phyloP scores from a whole-genome alignment of 768 basidiomycete genomes.

The Chlorophyllum brunneum region DNA sequence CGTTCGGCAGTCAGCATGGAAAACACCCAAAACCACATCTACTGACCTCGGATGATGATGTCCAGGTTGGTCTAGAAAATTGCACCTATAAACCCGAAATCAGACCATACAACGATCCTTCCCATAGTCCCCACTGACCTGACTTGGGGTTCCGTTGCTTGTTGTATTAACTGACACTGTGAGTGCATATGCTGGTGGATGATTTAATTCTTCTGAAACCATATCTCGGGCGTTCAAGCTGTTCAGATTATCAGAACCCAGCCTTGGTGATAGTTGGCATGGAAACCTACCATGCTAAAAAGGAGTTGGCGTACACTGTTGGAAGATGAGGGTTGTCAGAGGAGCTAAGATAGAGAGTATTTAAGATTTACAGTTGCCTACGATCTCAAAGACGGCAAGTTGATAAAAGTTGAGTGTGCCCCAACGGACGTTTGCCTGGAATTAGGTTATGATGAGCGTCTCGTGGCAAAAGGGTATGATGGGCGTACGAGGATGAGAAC shows the following conservation, averaged over 20 bases:
- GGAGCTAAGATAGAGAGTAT: background rate
- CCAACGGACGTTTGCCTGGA: slow-evolving; percentile 3
- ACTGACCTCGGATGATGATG: background rate
- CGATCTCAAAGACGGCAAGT: slow-evolving; percentile 7
- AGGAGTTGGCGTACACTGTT: slow-evolving; percentile 8
- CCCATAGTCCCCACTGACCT: background rate
- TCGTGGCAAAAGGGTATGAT: no score
- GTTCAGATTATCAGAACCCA: background rate
- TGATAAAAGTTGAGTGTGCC: slow-evolving; percentile 9
- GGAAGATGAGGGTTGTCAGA: background rate
- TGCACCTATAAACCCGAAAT: background rate
- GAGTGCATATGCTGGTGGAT: background rate
- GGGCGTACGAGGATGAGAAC: slow-evolving; percentile 7
- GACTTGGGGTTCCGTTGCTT: background rate
- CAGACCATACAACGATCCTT: no score
- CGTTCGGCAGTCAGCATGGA: background rate
- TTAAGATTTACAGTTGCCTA: slow-evolving; percentile 3
- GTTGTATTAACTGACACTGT: background rate
- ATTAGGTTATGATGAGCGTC: background rate
- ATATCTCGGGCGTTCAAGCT: slow-evolving; percentile 9
- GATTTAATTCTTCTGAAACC: slow-evolving; percentile 10
- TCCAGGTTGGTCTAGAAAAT: background rate
- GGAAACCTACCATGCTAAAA: slow-evolving; percentile 7
- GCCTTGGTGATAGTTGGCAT: background rate
- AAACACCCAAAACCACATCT: background rate